Conservation (phyloP, 805 yeast species). For the Wickerhamomyces kurtzmanii region DNA sequence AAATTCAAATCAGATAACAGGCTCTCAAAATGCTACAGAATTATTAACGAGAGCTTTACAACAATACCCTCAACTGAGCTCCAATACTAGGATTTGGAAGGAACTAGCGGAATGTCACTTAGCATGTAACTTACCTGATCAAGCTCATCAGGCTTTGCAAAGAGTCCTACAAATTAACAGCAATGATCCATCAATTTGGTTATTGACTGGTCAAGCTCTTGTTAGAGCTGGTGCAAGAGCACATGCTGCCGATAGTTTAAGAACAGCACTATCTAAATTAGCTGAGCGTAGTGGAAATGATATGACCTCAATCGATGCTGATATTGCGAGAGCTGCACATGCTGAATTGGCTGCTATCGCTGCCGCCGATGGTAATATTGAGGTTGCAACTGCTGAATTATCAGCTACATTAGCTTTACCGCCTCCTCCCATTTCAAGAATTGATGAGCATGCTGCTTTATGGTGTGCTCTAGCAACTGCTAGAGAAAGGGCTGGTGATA, state of each 20-base stretch:
- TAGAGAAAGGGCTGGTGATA: slow-evolving; percentile 33
- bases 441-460: slow-evolving; percentile 35
- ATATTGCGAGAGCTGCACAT: slow-evolving; percentile 40
- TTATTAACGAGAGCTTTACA: slow-evolving; percentile 10
- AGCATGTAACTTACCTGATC: slow-evolving; percentile 34
- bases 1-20: slow-evolving; percentile 5
- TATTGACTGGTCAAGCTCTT: slow-evolving; percentile 38
- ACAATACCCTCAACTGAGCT: slow-evolving; percentile 25
- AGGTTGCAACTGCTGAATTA: slow-evolving; percentile 38
- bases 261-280: slow-evolving; percentile 30
- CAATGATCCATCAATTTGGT: slow-evolving; percentile 35
- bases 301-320: slow-evolving; percentile 25
- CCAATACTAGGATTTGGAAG: slow-evolving; percentile 30
- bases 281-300: slow-evolving; percentile 21
- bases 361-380: slow-evolving; percentile 38
- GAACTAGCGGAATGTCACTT: slow-evolving; percentile 45
- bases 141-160: slow-evolving; percentile 39
- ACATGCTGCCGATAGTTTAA: slow-evolving; percentile 38
- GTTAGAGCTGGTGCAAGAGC: slow-evolving; percentile 30
- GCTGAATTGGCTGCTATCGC: slow-evolving; percentile 49
- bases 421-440: slow-evolving; percentile 32
- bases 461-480: slow-evolving; percentile 47
- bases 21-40: slow-evolving; percentile 11
- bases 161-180: slow-evolving; percentile 28
- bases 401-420: slow-evolving; percentile 40